Conservation (phyloP, 495 filamentous ascomycete species). For the Chaetomium fimeti region DNA sequence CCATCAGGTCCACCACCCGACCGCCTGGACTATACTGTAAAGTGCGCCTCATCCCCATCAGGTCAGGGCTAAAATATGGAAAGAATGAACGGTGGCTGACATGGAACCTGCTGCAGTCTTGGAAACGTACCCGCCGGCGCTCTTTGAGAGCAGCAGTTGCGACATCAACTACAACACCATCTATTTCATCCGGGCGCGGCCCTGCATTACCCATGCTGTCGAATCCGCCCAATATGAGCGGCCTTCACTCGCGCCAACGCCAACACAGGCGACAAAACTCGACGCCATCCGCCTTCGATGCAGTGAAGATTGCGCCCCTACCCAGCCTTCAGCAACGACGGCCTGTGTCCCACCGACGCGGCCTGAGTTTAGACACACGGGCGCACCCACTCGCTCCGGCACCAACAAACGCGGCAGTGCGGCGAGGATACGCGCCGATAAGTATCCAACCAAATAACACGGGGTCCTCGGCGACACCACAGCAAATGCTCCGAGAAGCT, state of each 20-base stretch:
- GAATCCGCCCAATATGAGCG: slow-evolving; percentile 55
- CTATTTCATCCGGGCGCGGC: slow-evolving; percentile 55
- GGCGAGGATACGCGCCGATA: slow-evolving; percentile 55
- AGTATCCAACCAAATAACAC: slow-evolving; percentile 60
- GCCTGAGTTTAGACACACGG: slow-evolving; percentile 74
- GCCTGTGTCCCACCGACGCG: slow-evolving; percentile 64
- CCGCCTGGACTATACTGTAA: slow-evolving; percentile 73
- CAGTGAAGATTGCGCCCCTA: slow-evolving; percentile 60
- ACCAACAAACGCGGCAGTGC: slow-evolving; percentile 36
- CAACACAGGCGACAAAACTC: slow-evolving; percentile 87
- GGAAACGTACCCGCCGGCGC: slow-evolving; percentile 48
- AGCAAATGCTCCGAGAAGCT: slow-evolving; percentile 67
- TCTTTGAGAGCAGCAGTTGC: slow-evolving; percentile 40
- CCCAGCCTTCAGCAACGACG: slow-evolving; percentile 51
- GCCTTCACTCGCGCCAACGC: slow-evolving; percentile 65
- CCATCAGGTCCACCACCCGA: slow-evolving; percentile 50
- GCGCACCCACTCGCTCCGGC: slow-evolving; percentile 49
- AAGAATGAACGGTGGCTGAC: slow-evolving; percentile 13
- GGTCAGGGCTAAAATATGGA: not conserved
- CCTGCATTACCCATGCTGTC: slow-evolving; percentile 73
- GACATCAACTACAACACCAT: slow-evolving; percentile 46
- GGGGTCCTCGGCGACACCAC: slow-evolving; percentile 56
- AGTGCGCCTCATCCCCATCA: slow-evolving; percentile 41
- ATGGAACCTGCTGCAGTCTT: slow-evolving; percentile 45
- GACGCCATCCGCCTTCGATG: slow-evolving; percentile 72